These are phyloP conservation scores for Kwoniella dejecticola DNA, from an alignment of 768 basidiomycete species.

Conservation along the genomic window DNA sequence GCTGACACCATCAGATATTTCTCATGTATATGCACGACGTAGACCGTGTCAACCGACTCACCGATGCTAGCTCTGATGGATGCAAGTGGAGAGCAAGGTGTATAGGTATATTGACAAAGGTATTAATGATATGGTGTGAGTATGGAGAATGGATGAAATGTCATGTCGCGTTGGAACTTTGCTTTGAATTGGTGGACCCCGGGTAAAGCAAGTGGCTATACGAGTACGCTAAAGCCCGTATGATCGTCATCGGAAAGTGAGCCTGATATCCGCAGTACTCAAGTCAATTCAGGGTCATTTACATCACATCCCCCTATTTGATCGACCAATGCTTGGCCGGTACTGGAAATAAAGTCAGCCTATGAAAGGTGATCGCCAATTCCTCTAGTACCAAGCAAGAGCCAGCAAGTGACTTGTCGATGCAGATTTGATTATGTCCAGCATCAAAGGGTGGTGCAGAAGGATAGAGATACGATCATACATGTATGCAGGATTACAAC, in stretches of 20 bases:
- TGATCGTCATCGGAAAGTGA: constrained; percentile 8
- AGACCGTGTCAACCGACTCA: too few relatives aligned
- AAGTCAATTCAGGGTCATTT: background rate
- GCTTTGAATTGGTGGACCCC: background rate
- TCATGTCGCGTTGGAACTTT: constrained; percentile 19
- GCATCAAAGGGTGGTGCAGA: too few relatives aligned
- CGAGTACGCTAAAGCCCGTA: background rate
- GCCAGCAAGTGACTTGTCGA: too few relatives aligned
- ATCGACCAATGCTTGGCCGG: background rate
- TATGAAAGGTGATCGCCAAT: too few relatives aligned
- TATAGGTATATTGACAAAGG: background rate
- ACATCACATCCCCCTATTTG: background rate
- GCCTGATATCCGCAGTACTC: constrained; percentile 6
- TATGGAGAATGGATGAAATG: background rate
- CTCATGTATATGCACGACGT: too few relatives aligned
- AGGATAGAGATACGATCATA: background rate
- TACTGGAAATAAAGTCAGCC: constrained; percentile 2
- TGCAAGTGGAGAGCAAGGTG: background rate
- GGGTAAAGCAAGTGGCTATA: background rate
- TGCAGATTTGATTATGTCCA: too few relatives aligned
- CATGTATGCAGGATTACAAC: background rate
- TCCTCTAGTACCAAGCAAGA: too few relatives aligned
- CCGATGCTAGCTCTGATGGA: too few relatives aligned
- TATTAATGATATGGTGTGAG: background rate
- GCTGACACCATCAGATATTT: too few relatives aligned